Evolutionary conservation across 1,284 basidiomycete species (phyloP), one percentile per base, ranked within the genome.

Genomic region (Hortiboletus rubellus): DNA sequence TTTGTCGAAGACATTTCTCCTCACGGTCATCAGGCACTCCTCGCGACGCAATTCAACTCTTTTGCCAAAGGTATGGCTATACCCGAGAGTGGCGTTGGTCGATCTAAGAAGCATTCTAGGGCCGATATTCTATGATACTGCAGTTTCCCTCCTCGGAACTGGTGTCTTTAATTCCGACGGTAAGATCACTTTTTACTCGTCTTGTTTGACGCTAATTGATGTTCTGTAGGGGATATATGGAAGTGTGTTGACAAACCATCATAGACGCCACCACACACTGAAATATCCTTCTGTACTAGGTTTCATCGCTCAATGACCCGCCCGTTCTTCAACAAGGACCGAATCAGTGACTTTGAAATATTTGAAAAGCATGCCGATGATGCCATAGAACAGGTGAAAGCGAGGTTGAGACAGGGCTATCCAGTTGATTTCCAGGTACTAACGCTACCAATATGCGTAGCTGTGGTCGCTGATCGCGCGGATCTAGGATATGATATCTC

Each of bases 131-230:
- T 60, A 63, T 24, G 63, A 69, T 7, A 68, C 66, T 45, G 56
- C 76, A 36, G 57, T 63, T 33, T 72, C 75, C 3, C 60, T 83
- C 17, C 72, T 83, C 14, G 82, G 82, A 49, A 77, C 77, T 36
- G 84, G 84, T 0, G 81, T 85, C 1, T 85, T 86, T 62, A 85
- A 85, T 58, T 78, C 81, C 2, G 83, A 86, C 62, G 83, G 83
- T 78, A 56, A 62, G 58, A 5, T 10, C 33, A 2, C 27, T 10
- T 46, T 36, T 18, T 34, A 27, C 45, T 27, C 27, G 46, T 42
- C 40, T 15, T 46, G 31, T 40, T 34, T 30, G 24, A 50, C 31
- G 17, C 49, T 61, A 17, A 60, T 46, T 18, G 10, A 24, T 22
- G 18, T 10, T 15, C n/a, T 47, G 5, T 54, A 81, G 80, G 78